Conservation (phyloP, 345 rosid species). For the Sonneratia alba region DNA sequence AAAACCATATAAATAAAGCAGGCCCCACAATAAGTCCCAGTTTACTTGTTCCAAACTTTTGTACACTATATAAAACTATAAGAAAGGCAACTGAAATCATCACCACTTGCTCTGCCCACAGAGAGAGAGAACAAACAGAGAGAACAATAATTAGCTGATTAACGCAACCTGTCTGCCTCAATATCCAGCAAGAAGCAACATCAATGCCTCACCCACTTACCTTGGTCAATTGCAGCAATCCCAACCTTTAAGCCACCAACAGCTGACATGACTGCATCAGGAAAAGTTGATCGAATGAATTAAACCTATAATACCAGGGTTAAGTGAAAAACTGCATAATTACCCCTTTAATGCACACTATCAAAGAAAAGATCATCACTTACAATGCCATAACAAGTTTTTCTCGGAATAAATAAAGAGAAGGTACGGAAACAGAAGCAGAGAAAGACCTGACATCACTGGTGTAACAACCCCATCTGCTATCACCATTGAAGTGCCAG, state of each 20-base stretch:
- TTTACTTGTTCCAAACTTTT: conserved; percentile 98
- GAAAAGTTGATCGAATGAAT: conserved; percentile 11
- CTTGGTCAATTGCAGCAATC: conserved; percentile 61
- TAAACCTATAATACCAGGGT: background rate
- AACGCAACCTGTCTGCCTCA: conserved; percentile 7
- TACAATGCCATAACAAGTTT: background rate
- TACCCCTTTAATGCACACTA: background rate
- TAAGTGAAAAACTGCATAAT: background rate
- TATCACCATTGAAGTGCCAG: conserved; percentile 95
- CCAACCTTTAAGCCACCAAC: conserved; percentile 93
- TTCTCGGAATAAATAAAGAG: background rate
- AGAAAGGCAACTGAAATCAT: conserved; percentile 87
- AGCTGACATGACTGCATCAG: conserved; percentile 81
- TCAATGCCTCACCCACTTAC: conserved; percentile 24
- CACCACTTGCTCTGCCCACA: conserved; percentile 77
- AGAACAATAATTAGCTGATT: conserved; percentile 15
- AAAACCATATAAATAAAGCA: conserved; percentile 92
- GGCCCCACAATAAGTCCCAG: conserved; percentile 92
- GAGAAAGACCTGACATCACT: conserved; percentile 85
- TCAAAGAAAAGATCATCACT: background rate
- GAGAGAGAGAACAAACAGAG: conserved; percentile 2
- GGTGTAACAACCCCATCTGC: conserved; percentile 98
- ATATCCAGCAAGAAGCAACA: background rate
- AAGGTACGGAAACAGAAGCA: background rate
- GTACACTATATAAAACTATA: conserved; percentile 87